Evolutionary conservation across 2,329 filamentous ascomycete species (phyloP), one percentile per base, ranked within the genome.

Genomic region (Rutstroemia sp.): DNA sequence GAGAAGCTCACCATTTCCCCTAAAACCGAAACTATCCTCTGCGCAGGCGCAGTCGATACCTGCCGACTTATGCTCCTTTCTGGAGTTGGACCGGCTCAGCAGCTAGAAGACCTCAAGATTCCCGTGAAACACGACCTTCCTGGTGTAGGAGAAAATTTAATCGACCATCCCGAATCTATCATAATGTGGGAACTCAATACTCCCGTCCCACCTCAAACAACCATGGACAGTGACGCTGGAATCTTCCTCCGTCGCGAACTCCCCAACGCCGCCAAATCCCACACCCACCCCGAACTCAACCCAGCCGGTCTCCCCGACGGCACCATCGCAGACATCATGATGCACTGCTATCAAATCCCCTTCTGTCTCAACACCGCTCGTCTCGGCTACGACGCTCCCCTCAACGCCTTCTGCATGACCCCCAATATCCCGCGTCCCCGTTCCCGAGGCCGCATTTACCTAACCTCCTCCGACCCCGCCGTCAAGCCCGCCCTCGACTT

Each of bases 301-400:
- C 67, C 72, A n/a, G 59, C 63, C 18, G 72, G 70, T 5, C 67
- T 80, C 42, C 70, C 74, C 2, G 90, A 95, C 65, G 87, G 87
- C 52, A 81, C 87, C 60, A 85, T 88, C 55, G 88, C 87, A 61
- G 91, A 96, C 69, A 75, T 95, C 67, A 95, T 95, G 91, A 94
- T 94, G 87, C 90, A 95, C 76, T 95, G 90, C 80, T 95, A 95
- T 77, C 91, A 95, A 74, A 95, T 95, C 64, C 90, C 90, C 54
- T 95, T 95, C 74, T 88, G 86, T 61, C 82, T 91, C 64, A 95
- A 95, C 79, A 96, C 90, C 1, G 75, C 80, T 55, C 85, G 88
- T 42, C 79, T 96, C 10, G 90, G 90, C 63, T 95, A 85, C 68
- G 66, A 68, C 27, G 65, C 63, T 1, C 71, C 72, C 3, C 70